Base-by-base conservation (phyloP, 306 rosid species). In the Cucurbita maxima region DNA sequence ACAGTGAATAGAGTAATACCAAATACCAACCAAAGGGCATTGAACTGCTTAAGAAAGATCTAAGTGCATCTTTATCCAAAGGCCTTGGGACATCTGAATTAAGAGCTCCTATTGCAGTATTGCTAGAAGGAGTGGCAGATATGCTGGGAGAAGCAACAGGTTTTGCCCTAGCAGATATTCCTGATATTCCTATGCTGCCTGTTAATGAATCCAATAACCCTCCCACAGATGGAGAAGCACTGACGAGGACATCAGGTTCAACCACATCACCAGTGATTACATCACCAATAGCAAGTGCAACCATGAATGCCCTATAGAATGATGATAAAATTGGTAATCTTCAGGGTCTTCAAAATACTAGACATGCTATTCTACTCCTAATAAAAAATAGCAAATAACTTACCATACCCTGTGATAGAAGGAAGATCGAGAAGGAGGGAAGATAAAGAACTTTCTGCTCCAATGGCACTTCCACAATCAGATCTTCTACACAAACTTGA, bases 21-120 rank as follows among this genome's bases (percentile, higher is more conserved):
- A 86, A 82, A 86, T 88, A 91, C 99, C 82, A 82, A 94, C 99
- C 99, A 91, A 94, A 94, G 81, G 99, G 97, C 96, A 94, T 87
- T 76, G 97, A 86, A 79, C 96, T 84, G 79, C 95, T 86, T 76
- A 90, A 85, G 83, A 89, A 94, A 84, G 88, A 83, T 81, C 95
- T 84, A 45, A 94, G 90, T 14, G 88, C 86, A 84, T 94, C 98
- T 83, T 87, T 94, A 77, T 94, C 96, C 75, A 91, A 84, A 76
- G 81, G 91, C 87, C 84, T 91, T 7, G 84, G 89, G 75, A 84
- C 81, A 79, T 94, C 99, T 14, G 86, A 81, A 6, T 82, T 74
- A 74, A 75, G 85, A 73, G 88, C 76, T 85, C 96, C 97, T 12
- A 84, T 64, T 40, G 73, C 87, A 36, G 86, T 76, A 79, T 82